Base-by-base conservation (phyloP, 2,329 filamentous ascomycete species). In the Fusarium citri region DNA sequence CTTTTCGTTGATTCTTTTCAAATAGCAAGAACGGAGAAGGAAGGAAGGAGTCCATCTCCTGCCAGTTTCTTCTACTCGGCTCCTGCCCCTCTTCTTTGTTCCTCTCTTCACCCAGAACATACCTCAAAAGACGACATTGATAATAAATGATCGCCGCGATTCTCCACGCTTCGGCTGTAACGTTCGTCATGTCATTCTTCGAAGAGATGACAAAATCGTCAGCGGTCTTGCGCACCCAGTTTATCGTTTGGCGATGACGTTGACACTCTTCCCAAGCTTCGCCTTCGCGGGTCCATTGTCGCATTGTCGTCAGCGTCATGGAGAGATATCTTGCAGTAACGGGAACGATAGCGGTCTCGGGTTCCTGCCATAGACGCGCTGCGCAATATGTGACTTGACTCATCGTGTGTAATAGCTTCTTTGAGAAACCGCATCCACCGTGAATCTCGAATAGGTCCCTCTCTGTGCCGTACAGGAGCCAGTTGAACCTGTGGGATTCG, bases 111-210 rank as follows among this genome's bases (percentile, higher is more conserved):
- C 40, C 41, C 45, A 25, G 23, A 12, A 31, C 68, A n/a, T 68
- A 81, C 80, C 80, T 78, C 43, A 79, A 54, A 16, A 80, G 75
- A 23, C 81, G 79, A 42, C 80, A 83, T 56, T 81, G 79, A 12
- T 79, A 58, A 61, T 83, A 83, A 10, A 82, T 72, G 10, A 82
- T 76, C 8, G 76, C 79, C 7, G 80, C 78, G 40, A 82, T 59
- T 49, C 81, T 78, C 80, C 81, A 83, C 12, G 80, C 78, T 64
- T 83, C 81, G 1, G 81, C 81, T 8, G 81, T 82, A 12, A 81
- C 77, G 34, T 79, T 76, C 1, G 80, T 82, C 81, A 83, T 83
- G 11, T 73, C 72, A 10, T 73, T 47, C n/a, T 76, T 66, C 5
- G 73, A 72, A 22, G 71, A 53, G 20, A 81, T 78, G 1, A 73